These are phyloP conservation scores for Umbilicaria muhlenbergii DNA, from an alignment of 495 filamentous ascomycete species.

Conservation along the genomic window DNA sequence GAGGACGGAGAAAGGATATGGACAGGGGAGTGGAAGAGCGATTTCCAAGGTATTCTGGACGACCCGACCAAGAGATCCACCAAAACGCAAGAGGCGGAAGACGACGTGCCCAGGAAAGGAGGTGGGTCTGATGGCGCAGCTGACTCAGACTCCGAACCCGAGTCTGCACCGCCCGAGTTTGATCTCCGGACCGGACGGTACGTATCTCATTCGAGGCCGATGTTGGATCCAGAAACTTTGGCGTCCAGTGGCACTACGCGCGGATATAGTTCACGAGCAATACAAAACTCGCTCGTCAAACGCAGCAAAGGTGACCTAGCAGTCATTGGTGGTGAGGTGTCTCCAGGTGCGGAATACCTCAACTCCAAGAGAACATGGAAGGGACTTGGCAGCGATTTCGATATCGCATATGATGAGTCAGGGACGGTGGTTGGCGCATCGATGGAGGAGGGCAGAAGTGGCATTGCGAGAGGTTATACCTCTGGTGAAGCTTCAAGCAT, in stretches of 20 bases:
- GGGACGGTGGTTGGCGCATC: conserved; percentile 31
- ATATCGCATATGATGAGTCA: conserved; percentile 47
- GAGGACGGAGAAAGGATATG: conserved; percentile 56
- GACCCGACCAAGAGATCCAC: conserved; percentile 2
- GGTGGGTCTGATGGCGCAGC: conserved; percentile 14
- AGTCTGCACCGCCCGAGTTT: conserved; percentile 73
- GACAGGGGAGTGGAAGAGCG: conserved; percentile 62
- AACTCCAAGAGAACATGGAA: conserved; percentile 76
- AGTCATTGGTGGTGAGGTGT: conserved; percentile 62
- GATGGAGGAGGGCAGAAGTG: conserved; percentile 73
- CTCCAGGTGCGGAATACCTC: conserved; percentile 80
- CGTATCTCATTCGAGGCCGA: conserved; percentile 68
- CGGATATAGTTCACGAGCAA: conserved; percentile 15
- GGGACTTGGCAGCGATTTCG: conserved; percentile 80
- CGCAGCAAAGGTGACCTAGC: conserved; percentile 57
- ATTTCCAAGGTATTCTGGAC: conserved; percentile 46
- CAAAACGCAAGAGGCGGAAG: conserved; percentile 4
- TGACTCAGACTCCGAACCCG: conserved; percentile 40
- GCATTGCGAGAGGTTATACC: conserved; percentile 80
- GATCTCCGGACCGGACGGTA: conserved; percentile 81
- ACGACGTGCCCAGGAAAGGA: conserved; percentile 10
- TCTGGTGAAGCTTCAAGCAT: conserved; percentile 34
- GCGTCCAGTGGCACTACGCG: conserved; percentile 19
- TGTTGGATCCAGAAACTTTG: conserved; percentile 33
- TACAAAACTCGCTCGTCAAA: conserved; percentile 30